Evolutionary conservation across 495 filamentous ascomycete genomes (phyloP), one percentile per base, ranked within the genome.

Genomic region (Choiromyces venosus): DNA sequence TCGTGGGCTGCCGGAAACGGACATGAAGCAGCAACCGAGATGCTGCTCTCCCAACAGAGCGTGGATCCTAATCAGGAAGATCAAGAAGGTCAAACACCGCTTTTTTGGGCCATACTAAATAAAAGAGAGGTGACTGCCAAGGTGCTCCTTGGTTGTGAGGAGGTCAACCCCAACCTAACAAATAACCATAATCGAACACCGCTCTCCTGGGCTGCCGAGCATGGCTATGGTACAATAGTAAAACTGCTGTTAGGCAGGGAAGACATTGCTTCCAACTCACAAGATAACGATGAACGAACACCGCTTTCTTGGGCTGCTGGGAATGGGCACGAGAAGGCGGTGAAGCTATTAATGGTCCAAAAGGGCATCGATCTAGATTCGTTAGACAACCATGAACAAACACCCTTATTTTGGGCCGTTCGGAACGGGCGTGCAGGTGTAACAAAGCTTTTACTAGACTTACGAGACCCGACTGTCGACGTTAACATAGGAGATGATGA

Each of bases 81-180:
- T 79, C 82, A 84, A 65, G 74, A 86, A 37, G 84, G 85, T n/a
- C 73, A 86, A 61, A 87, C 85, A 29, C 84, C 86, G 44, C 70
- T 88, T 70, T 85, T 87, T 79, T 87, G 85, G 86, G 86, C 87
- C 21, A 85, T 84, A 72, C 84, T 83, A 40, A 85, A 84, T 25
- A 86, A 86, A 18, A 86, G 88, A 76, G 78, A 80, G 68, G 78
- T 80, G 25, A 71, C 87, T 35, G 85, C 82, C 25, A 82, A 85
- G 77, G 70, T 85, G 81, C 77, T 88, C 65, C 81, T 88, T n/a
- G 46, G 5, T 29, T 14, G 9, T 56, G 9, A 12, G 9, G n/a
- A 29, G 25, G 46, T 56, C n/a, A 25, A 29, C 14, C 46, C 46
- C 2, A 56, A 56, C n/a, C 14, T 56, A 2, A 29, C n/a, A 29